These are phyloP conservation scores for Vanrija sp. DNA, from an alignment of 1,284 basidiomycete genomes.

Conservation along the genomic window DNA sequence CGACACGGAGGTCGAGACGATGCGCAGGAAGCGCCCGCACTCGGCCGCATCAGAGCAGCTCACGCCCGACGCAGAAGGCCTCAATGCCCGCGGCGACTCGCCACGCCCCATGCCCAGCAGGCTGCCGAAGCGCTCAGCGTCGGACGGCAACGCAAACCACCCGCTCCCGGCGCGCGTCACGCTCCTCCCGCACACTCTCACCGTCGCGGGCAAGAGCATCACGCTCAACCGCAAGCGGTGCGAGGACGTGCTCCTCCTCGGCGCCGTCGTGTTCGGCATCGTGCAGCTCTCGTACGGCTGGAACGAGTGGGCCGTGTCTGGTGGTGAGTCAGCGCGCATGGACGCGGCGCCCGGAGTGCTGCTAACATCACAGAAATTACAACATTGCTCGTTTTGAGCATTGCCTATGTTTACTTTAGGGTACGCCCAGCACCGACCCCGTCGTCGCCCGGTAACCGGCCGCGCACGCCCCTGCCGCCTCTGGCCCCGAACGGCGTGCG, in stretches of 20 bases:
- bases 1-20: constrained; percentile 14
- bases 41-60: constrained; percentile 8
- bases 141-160: constrained; percentile 14
- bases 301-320: constrained; percentile 41
- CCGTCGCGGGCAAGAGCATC: constrained; percentile 1
- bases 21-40: constrained; percentile 5
- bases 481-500: not conserved
- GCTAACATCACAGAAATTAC: constrained; percentile 9
- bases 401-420: constrained; percentile 3
- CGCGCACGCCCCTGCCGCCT: constrained; percentile 4
- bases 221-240: constrained; percentile 33
- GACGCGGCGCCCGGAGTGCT: not conserved
- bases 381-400: constrained; percentile 9
- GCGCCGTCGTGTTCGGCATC: constrained; percentile 30
- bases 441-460: not conserved
- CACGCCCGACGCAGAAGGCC: not conserved
- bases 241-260: constrained; percentile 37
- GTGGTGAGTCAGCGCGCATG: constrained; percentile 26
- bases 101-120: not conserved
- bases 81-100: not conserved
- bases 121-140: not conserved
- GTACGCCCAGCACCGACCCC: no score
- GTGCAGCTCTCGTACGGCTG: constrained; percentile 30
- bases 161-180: constrained; percentile 18
- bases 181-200: constrained; percentile 22